Conservation (phyloP, 208 protist genomes). For the Leptomonas seymouri region DNA sequence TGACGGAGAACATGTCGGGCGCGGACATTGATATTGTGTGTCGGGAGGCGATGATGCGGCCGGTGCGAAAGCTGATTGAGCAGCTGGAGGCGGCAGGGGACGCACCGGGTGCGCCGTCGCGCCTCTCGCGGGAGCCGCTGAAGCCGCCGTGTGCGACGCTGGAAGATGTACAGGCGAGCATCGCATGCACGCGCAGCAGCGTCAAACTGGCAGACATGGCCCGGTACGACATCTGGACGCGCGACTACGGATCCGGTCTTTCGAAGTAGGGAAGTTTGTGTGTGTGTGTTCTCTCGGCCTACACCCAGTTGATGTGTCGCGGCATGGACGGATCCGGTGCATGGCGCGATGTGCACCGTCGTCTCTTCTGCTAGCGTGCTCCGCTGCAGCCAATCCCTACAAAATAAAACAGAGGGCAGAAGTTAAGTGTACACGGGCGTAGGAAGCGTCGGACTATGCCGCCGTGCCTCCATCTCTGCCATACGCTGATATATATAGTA, state of each 20-base stretch:
- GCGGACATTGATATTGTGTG: constrained; percentile 93
- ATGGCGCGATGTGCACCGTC: too few species aligned
- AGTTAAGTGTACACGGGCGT: too few species aligned
- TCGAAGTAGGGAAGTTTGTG: constrained; percentile 46
- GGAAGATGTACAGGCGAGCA: constrained; percentile 79
- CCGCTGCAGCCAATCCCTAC: too few species aligned
- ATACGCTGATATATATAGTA: too few species aligned
- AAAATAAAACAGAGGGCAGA: too few species aligned
- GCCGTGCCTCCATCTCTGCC: too few species aligned
- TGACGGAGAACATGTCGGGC: constrained; percentile 88
- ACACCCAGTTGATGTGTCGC: too few species aligned
- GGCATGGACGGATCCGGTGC: too few species aligned
- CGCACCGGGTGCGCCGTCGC: constrained; percentile 4
- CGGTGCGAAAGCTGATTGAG: constrained; percentile 88
- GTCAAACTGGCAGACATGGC: constrained; percentile 65
- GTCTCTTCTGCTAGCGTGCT: too few species aligned
- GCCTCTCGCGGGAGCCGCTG: constrained; percentile 38
- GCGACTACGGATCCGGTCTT: constrained; percentile 78
- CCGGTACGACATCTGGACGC: constrained; percentile 73
- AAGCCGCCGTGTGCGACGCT: constrained; percentile 59
- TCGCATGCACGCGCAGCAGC: constrained; percentile 81
- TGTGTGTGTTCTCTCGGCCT: background rate
- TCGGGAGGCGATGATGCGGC: constrained; percentile 92
- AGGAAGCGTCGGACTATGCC: too few species aligned
- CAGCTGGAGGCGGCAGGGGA: constrained; percentile 57